phyloP scores from a whole-genome alignment of 2,329 filamentous ascomycete genomes.

The Fusarium scirpi region DNA sequence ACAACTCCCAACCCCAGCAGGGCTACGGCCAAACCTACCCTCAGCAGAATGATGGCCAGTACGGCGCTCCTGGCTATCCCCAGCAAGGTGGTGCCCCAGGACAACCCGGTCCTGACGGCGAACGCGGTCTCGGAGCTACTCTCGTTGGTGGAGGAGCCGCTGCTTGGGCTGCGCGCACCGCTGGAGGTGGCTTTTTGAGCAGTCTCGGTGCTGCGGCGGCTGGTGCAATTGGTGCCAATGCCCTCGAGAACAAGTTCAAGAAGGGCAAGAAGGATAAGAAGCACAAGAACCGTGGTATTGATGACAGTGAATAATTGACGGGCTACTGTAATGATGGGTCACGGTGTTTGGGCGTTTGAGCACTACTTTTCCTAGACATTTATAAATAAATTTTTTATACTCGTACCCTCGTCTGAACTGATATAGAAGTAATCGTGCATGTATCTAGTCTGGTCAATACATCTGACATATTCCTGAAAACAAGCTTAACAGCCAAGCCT shows the following conservation, averaged over 20 bases:
- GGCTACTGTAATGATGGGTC: not conserved
- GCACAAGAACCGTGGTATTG: constrained; percentile 40
- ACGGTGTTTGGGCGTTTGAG: constrained; percentile 30
- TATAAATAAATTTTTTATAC: not conserved
- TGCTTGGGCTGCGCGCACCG: constrained; percentile 65
- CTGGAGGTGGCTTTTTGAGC: constrained; percentile 64
- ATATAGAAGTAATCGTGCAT: not conserved
- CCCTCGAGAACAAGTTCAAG: constrained; percentile 59
- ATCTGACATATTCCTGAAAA: not conserved
- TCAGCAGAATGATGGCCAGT: constrained; percentile 45
- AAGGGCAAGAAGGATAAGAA: constrained; percentile 49
- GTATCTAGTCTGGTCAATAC: not conserved
- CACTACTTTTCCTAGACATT: constrained; percentile 1
- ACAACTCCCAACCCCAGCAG: constrained; percentile 43
- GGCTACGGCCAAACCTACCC: constrained; percentile 40
- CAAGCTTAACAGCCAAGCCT: constrained; percentile 28
- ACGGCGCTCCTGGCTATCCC: constrained; percentile 44
- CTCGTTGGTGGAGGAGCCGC: constrained; percentile 65
- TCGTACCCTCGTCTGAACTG: not conserved
- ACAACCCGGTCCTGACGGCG: constrained; percentile 53
- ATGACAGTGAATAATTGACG: constrained; percentile 45
- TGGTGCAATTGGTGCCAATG: constrained; percentile 67
- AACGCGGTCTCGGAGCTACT: constrained; percentile 68
- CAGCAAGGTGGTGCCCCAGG: constrained; percentile 42
- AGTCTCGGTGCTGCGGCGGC: constrained; percentile 63